Conservation (phyloP, 2,329 filamentous ascomycete species). For the Boeremia lycopersici region DNA sequence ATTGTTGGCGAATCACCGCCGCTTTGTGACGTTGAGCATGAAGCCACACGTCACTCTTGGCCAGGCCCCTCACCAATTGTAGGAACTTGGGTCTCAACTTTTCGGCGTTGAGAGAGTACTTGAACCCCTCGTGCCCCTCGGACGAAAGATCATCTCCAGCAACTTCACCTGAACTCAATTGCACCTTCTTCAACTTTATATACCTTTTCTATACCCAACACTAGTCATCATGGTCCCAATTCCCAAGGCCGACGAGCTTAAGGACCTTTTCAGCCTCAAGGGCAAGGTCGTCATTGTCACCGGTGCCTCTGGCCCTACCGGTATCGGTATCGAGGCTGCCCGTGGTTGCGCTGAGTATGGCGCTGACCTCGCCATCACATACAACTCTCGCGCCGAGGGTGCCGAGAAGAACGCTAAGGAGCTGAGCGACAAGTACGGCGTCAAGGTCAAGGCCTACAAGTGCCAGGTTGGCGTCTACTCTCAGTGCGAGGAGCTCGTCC, state of each 20-base stretch:
- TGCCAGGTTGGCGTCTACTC: conserved; percentile 64
- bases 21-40: conserved; percentile 14
- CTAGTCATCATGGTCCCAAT: conserved; percentile 58
- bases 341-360: conserved; percentile 69
- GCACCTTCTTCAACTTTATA: conserved; percentile 16
- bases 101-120: conserved; percentile 35
- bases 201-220: conserved; percentile 33
- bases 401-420: conserved; percentile 71
- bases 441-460: conserved; percentile 73
- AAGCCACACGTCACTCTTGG: conserved; percentile 37
- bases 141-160: conserved; percentile 16
- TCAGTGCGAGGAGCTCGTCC: conserved; percentile 62
- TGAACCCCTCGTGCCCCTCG: conserved; percentile 40
- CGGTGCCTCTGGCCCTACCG: conserved; percentile 65
- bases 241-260: conserved; percentile 63
- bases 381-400: conserved; percentile 65
- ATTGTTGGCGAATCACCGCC: conserved; percentile 24
- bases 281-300: conserved; percentile 60
- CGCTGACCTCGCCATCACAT: conserved; percentile 70
- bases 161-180: conserved; percentile 23
- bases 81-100: conserved; percentile 24
- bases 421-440: conserved; percentile 63
- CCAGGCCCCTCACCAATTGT: conserved; percentile 28
- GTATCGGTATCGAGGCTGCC: conserved; percentile 71
- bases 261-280: conserved; percentile 61